Conservation (phyloP, 345 rosid genomes). For the Triadica sebifera region DNA sequence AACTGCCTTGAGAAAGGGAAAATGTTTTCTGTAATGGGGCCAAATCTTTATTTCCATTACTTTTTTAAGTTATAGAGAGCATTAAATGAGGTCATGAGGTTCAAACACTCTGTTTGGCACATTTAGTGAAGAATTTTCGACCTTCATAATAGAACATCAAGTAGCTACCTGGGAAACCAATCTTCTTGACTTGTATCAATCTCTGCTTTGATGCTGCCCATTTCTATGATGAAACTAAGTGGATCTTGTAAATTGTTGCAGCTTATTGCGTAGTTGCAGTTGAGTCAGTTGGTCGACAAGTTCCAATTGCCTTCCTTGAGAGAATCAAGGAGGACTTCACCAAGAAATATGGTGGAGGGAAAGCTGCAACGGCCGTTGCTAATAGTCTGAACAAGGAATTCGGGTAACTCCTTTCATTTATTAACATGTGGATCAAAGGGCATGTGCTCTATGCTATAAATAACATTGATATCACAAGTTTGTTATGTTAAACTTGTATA, state of each 20-base stretch:
- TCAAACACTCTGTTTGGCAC: no score
- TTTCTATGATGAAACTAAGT: slow-evolving; percentile 8
- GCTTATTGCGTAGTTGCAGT: slow-evolving; percentile 34
- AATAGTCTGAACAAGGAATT: slow-evolving; percentile 29
- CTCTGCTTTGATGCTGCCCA: not conserved
- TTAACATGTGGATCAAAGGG: not conserved
- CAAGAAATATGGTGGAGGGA: slow-evolving; percentile 31
- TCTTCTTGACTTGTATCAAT: not conserved
- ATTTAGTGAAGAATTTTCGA: not conserved
- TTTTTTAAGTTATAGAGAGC: not conserved
- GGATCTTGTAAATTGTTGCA: slow-evolving; percentile 9
- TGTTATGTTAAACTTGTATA: slow-evolving; percentile 22
- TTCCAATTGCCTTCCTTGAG: slow-evolving; percentile 34
- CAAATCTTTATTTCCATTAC: not conserved
- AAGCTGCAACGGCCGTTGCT: slow-evolving; percentile 29
- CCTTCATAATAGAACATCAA: not conserved
- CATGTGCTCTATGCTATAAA: not conserved
- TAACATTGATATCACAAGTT: not conserved
- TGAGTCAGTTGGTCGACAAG: slow-evolving; percentile 30
- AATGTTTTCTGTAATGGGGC: not conserved
- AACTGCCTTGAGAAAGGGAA: not conserved
- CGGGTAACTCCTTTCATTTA: slow-evolving; percentile 22
- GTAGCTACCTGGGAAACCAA: not conserved
- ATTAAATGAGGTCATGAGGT: not conserved
- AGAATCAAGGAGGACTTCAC: slow-evolving; percentile 29